These are phyloP conservation scores for Amanita subjunquillea DNA, from an alignment of 768 basidiomycete genomes.

Conservation along the genomic window DNA sequence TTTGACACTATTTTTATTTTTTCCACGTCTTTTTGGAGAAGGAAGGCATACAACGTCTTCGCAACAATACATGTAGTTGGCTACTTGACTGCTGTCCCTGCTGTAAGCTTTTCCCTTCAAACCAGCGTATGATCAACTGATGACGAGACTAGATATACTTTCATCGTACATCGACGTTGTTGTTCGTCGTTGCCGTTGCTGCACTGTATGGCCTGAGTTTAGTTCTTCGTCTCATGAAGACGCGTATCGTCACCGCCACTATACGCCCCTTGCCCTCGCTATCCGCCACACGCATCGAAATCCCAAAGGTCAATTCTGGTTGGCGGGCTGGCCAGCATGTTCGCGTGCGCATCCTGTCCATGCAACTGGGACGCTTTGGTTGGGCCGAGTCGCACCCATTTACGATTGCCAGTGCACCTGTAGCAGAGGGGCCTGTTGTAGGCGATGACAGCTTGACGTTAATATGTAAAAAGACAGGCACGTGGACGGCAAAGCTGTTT, in stretches of 20 bases:
- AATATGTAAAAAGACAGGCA: constrained; percentile 37
- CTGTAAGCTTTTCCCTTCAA: no score
- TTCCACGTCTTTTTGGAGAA: no score
- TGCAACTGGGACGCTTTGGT: constrained; percentile 38
- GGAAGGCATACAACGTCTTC: no score
- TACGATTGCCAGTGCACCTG: constrained; percentile 51
- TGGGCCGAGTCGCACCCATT: constrained; percentile 71
- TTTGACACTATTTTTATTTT: no score
- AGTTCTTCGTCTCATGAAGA: neutral
- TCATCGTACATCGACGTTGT: no score
- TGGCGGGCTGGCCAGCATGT: neutral
- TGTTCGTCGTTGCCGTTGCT: no score
- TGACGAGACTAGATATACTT: no score
- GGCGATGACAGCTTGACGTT: constrained; percentile 42
- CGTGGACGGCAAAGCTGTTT: constrained; percentile 36
- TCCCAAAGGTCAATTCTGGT: neutral
- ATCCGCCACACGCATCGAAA: neutral
- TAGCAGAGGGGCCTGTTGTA: constrained; percentile 19
- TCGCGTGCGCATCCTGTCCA: constrained; percentile 42
- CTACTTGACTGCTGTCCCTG: no score
- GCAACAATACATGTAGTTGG: no score
- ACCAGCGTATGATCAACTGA: no score
- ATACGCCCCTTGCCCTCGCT: neutral
- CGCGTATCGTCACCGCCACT: neutral
- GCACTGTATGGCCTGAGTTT: neutral